phyloP scores from a whole-genome alignment of 352 stramenopile species.

The Phytophthora uliginosa region DNA sequence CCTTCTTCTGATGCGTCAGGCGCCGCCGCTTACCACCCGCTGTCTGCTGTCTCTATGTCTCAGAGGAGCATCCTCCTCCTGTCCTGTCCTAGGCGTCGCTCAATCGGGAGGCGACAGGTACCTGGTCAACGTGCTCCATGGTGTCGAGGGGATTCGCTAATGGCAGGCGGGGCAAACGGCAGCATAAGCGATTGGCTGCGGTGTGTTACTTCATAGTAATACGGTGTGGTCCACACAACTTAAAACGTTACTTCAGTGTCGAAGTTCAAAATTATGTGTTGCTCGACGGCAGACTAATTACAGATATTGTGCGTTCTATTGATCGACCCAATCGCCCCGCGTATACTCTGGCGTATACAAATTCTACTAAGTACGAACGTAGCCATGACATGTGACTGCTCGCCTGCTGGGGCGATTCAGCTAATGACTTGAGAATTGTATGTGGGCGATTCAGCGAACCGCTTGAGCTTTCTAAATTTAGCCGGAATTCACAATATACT shows the following conservation, averaged over 20 bases:
- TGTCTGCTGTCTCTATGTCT: neutral
- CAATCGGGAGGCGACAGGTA: constrained; percentile 36
- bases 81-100: neutral
- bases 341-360: too few species aligned
- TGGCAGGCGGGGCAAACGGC: constrained; percentile 5
- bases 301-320: too few species aligned
- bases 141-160: constrained; percentile 57
- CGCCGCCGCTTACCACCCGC: constrained; percentile 2
- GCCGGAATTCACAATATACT: too few species aligned
- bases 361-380: too few species aligned
- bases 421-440: too few species aligned
- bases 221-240: neutral
- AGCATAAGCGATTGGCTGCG: constrained; percentile 20
- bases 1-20: neutral
- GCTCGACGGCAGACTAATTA: too few species aligned
- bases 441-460: too few species aligned
- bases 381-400: too few species aligned
- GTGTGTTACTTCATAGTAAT: constrained; percentile 23
- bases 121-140: constrained; percentile 90
- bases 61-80: neutral
- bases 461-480: too few species aligned
- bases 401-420: too few species aligned
- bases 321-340: too few species aligned
- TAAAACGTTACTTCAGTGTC: neutral
- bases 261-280: too few species aligned